Evolutionary conservation across 495 filamentous ascomycete genomes (phyloP).

Genomic region (Baudoinia panamericana): DNA sequence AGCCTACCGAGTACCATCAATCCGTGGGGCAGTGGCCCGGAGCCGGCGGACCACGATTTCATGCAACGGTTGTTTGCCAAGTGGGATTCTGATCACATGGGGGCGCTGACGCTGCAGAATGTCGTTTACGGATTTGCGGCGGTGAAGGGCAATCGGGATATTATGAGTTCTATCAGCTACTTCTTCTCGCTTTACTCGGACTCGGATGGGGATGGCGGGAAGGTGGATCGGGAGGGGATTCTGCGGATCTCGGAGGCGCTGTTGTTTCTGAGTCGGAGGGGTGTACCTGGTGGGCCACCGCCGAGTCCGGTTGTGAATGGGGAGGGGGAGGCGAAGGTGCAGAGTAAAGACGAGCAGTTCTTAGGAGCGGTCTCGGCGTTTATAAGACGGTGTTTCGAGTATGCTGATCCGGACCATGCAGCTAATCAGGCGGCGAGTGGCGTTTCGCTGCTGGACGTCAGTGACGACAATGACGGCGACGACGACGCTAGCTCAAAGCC

Average conservation of each 20-base stretch:
- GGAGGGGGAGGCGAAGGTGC: constrained; percentile 25
- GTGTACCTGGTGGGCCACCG: constrained; percentile 34
- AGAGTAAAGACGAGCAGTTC: constrained; percentile 62
- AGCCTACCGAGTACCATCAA: constrained; percentile 36
- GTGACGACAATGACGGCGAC: constrained; percentile 21
- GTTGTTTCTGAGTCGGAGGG: constrained; percentile 78
- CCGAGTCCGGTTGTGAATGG: neutral
- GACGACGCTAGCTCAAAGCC: constrained; percentile 7
- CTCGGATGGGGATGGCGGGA: constrained; percentile 72
- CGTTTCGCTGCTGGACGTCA: constrained; percentile 51
- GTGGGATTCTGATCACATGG: constrained; percentile 68
- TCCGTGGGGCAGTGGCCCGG: constrained; percentile 61
- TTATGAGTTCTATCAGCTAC: constrained; percentile 93
- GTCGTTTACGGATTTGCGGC: constrained; percentile 81
- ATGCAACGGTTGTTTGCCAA: constrained; percentile 74
- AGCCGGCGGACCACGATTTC: constrained; percentile 92
- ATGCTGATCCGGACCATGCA: constrained; percentile 83
- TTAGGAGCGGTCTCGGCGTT: constrained; percentile 86
- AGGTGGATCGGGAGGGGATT: constrained; percentile 93
- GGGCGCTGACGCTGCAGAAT: constrained; percentile 71
- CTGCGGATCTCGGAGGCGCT: constrained; percentile 87
- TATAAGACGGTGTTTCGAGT: constrained; percentile 92
- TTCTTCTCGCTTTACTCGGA: constrained; percentile 98
- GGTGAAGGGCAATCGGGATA: constrained; percentile 83
- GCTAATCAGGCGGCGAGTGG: constrained; percentile 34